Evolutionary conservation across 164 flowering plant species (phyloP).

Genomic region (Magnolia sinica): DNA sequence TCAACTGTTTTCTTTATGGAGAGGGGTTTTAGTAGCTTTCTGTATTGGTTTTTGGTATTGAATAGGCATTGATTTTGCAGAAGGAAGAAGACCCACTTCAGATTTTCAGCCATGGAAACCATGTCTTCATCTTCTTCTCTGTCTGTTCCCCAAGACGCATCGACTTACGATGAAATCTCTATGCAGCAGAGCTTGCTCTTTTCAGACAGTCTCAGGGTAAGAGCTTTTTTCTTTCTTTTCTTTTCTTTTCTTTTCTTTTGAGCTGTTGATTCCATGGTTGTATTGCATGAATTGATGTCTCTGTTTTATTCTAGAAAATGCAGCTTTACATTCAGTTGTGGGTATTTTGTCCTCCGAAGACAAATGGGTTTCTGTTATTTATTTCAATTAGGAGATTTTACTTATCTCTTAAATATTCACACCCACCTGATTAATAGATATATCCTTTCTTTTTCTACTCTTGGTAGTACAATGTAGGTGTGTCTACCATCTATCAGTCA

Average conservation of each 20-base stretch:
- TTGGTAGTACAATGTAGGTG: background rate
- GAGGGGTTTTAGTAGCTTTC: background rate
- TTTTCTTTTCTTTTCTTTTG: background rate
- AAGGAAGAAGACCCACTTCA: conserved; percentile 9
- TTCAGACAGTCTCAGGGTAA: conserved; percentile 87
- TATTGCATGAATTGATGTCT: background rate
- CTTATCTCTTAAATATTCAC: background rate
- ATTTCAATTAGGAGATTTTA: background rate
- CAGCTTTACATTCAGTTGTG: background rate
- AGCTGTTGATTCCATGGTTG: background rate
- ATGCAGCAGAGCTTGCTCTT: conserved; percentile 87
- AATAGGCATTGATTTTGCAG: conserved; percentile 13
- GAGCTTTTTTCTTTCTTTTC: background rate
- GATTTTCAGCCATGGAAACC: conserved; percentile 30
- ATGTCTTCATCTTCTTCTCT: conserved; percentile 47
- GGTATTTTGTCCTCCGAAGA: background rate
- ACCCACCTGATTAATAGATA: background rate
- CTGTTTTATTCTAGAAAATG: background rate
- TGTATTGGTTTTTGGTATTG: background rate
- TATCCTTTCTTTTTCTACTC: background rate
- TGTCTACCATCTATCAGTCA: background rate
- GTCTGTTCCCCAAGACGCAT: conserved; percentile 40
- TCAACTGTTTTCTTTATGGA: background rate
- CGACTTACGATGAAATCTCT: conserved; percentile 73
- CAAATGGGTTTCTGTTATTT: background rate